phyloP scores from a whole-genome alignment of 768 basidiomycete genomes.

The Clitopilus passeckerianus region DNA sequence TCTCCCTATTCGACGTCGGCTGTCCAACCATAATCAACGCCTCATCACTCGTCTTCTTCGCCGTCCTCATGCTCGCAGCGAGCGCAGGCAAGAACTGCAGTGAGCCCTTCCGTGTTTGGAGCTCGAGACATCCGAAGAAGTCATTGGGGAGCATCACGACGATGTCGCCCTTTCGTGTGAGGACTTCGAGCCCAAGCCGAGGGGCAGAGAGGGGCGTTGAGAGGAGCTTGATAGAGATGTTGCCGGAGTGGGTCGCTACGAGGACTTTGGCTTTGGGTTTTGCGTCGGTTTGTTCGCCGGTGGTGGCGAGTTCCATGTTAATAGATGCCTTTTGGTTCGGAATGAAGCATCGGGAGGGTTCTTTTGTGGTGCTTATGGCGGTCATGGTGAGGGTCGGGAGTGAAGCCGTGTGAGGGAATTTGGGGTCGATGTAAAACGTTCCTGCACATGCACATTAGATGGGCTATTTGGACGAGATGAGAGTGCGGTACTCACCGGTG shows the following conservation, averaged over 20 bases:
- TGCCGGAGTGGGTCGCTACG: constrained; percentile 29
- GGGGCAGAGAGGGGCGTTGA: constrained; percentile 14
- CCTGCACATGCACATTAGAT: constrained; percentile 20
- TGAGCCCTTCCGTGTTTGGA: constrained; percentile 16
- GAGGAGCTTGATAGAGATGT: constrained; percentile 31
- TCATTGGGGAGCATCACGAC: constrained; percentile 19
- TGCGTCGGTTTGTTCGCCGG: constrained; percentile 22
- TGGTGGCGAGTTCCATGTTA: constrained; percentile 30
- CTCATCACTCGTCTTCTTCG: constrained; percentile 26
- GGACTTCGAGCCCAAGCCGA: constrained; percentile 30
- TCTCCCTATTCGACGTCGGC: constrained; percentile 15
- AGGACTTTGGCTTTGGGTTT: constrained; percentile 27
- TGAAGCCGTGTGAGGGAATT: constrained; percentile 19
- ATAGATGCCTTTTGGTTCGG: constrained; percentile 36
- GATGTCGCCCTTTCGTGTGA: constrained; percentile 28
- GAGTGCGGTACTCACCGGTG: not conserved
- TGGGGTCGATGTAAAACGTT: constrained; percentile 36
- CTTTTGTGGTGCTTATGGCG: constrained; percentile 18
- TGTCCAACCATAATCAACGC: constrained; percentile 32
- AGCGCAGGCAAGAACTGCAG: constrained; percentile 24
- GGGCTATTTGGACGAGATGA: not conserved
- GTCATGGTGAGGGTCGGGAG: constrained; percentile 9
- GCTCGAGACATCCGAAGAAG: constrained; percentile 24
- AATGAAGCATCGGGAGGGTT: constrained; percentile 34
- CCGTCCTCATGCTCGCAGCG: constrained; percentile 17